phyloP scores from a whole-genome alignment of 2,329 filamentous ascomycete genomes.

The Colletotrichum tofieldiae region DNA sequence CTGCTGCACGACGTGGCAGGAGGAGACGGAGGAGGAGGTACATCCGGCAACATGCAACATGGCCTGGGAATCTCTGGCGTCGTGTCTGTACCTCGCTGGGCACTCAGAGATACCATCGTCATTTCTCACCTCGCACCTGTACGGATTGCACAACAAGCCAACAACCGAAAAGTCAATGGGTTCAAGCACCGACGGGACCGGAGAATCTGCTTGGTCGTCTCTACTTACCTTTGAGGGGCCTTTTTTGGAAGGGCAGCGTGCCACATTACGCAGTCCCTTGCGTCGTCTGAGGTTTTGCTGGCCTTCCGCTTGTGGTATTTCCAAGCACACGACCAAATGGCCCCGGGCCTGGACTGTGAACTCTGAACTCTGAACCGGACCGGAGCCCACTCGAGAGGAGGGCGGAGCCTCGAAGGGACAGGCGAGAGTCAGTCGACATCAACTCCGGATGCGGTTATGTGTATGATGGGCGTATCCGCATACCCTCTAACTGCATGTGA shows the following conservation, averaged over 20 bases:
- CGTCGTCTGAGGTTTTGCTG: constrained; percentile 37
- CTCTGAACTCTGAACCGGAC: not conserved
- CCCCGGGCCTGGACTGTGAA: constrained; percentile 7
- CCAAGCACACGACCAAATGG: constrained; percentile 10
- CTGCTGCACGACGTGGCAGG: not conserved
- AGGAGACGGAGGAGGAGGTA: not conserved
- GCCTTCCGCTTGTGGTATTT: constrained; percentile 26
- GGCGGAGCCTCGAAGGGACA: not conserved
- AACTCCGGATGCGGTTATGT: not conserved
- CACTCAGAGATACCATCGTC: not conserved
- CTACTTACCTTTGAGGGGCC: constrained; percentile 6
- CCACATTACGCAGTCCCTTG: constrained; percentile 33
- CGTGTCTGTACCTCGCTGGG: not conserved
- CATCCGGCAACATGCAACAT: not conserved
- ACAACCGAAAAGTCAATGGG: constrained; percentile 18
- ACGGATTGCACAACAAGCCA: constrained; percentile 1
- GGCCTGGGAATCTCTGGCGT: not conserved
- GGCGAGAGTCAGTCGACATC: constrained; percentile 9
- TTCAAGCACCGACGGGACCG: not conserved
- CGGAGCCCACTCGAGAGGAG: not conserved
- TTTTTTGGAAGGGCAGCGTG: constrained; percentile 11
- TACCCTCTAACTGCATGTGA: not conserved
- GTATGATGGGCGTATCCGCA: not conserved
- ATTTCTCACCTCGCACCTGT: not conserved
- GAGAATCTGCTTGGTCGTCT: constrained; percentile 18